Evolutionary conservation across 441 rosid species (phyloP).

Genomic region (Pelargonium cotyledonis): DNA sequence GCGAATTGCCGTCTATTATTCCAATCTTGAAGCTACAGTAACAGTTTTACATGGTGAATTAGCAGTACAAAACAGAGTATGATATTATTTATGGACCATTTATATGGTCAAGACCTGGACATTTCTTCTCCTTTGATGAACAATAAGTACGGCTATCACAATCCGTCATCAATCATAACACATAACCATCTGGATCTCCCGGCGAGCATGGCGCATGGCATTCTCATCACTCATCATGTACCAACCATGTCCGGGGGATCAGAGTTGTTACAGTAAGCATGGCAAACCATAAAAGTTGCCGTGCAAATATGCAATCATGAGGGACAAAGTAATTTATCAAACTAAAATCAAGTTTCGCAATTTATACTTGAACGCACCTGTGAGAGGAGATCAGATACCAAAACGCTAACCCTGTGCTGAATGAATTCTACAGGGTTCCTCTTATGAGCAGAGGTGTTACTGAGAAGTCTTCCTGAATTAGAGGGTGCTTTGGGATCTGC

Average conservation of each 20-base stretch:
- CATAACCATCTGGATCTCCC: background rate
- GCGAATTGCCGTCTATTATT: conserved; percentile 79
- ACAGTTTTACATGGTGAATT: conserved; percentile 17
- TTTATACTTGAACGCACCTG: conserved; percentile 49
- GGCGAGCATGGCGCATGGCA: background rate
- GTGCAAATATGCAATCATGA: background rate
- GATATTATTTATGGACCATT: background rate
- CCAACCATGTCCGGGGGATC: background rate
- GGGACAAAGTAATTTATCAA: background rate
- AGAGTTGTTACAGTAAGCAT: conserved; percentile 2
- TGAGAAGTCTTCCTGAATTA: conserved; percentile 42
- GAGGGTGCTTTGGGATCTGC: conserved; percentile 51
- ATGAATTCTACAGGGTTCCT: conserved; percentile 51
- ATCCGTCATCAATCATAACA: background rate
- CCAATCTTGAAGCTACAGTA: conserved; percentile 91
- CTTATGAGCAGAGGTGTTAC: conserved; percentile 33
- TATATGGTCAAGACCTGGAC: conserved; percentile 2
- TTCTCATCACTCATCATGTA: background rate
- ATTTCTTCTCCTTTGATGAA: background rate
- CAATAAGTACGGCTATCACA: background rate
- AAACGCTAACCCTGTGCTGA: conserved; percentile 67
- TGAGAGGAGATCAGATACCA: conserved; percentile 82
- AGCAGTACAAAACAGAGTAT: conserved; percentile 14
- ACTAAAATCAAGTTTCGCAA: conserved; percentile 16
- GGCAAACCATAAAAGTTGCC: conserved; percentile 9